phyloP scores from a whole-genome alignment of 805 yeast species.

The Metschnikowia bowlesiae region DNA sequence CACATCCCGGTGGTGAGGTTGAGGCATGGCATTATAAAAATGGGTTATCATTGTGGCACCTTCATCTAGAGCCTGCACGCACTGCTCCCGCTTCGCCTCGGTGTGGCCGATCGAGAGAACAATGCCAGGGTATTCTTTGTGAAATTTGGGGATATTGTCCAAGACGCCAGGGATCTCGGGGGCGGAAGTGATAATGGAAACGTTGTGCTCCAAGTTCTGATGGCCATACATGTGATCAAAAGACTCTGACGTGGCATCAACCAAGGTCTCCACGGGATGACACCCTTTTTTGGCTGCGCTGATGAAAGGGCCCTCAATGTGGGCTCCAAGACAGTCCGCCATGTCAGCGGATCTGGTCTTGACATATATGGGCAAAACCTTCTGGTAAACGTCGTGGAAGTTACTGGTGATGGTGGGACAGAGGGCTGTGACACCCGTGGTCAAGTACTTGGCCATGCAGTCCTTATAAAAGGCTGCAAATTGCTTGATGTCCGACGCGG shows the following conservation, averaged over 20 bases:
- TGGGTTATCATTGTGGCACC: constrained; percentile 62
- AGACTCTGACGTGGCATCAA: constrained; percentile 26
- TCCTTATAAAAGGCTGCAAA: constrained; percentile 37
- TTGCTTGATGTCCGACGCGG: constrained; percentile 26
- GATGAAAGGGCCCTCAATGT: constrained; percentile 57
- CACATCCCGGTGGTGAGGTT: constrained; percentile 54
- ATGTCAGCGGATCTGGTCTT: constrained; percentile 27
- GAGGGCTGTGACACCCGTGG: constrained; percentile 50
- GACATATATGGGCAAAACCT: constrained; percentile 42
- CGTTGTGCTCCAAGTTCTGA: constrained; percentile 30
- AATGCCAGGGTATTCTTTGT: constrained; percentile 23
- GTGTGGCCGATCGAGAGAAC: constrained; percentile 48
- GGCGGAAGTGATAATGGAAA: constrained; percentile 47
- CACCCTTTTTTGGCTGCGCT: constrained; percentile 47
- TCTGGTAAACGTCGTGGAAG: constrained; percentile 44
- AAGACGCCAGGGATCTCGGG: constrained; percentile 47
- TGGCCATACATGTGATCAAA: constrained; percentile 37
- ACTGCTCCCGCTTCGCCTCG: constrained; percentile 35
- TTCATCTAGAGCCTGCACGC: constrained; percentile 40
- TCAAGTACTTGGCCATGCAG: constrained; percentile 43
- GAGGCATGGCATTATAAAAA: constrained; percentile 60
- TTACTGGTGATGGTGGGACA: constrained; percentile 58
- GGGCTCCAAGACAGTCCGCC: constrained; percentile 53
- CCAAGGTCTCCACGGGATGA: constrained; percentile 45
- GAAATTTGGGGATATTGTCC: constrained; percentile 36